Evolutionary conservation across 192 early-diverging fungal genomes (phyloP).

Genomic region (Podila horticola): DNA sequence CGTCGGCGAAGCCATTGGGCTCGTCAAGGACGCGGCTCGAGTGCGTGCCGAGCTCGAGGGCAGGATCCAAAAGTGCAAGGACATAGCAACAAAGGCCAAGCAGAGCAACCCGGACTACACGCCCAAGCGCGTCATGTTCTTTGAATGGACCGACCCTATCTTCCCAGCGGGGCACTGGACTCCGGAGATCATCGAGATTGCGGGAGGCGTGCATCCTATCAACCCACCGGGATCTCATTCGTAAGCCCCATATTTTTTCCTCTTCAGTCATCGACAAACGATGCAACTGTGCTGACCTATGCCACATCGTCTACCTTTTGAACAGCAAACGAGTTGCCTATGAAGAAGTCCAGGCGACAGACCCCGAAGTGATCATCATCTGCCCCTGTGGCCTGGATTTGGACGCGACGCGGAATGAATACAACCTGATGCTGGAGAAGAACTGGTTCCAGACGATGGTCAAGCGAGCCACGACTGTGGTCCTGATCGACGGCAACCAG

Average conservation of each 20-base stretch:
- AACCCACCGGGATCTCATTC: slow-evolving; percentile 58
- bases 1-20: slow-evolving; percentile 54
- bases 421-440: slow-evolving; percentile 38
- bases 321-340: slow-evolving; percentile 48
- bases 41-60: slow-evolving; percentile 28
- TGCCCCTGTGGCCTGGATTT: slow-evolving; percentile 64
- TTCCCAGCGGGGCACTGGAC: slow-evolving; percentile 65
- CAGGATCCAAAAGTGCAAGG: slow-evolving; percentile 50
- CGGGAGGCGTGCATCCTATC: slow-evolving; percentile 58
- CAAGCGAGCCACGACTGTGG: slow-evolving; percentile 46
- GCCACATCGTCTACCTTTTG: not conserved
- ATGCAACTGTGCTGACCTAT: not conserved
- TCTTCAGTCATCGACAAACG: not conserved
- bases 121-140: slow-evolving; percentile 53
- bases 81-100: slow-evolving; percentile 17
- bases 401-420: slow-evolving; percentile 53
- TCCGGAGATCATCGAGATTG: slow-evolving; percentile 58
- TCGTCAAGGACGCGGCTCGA: slow-evolving; percentile 36
- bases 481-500: slow-evolving; percentile 63
- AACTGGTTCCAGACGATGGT: slow-evolving; percentile 49
- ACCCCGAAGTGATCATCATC: slow-evolving; percentile 56
- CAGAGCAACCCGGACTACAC: slow-evolving; percentile 21
- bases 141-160: slow-evolving; percentile 64
- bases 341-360: slow-evolving; percentile 22
- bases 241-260: slow-evolving; percentile 12